Percentiles rank a stretch among this genome's conserved stretches.
Conservation (phyloP, 2,329 filamentous ascomycete species). For the Alternaria brassicicola region DNA sequence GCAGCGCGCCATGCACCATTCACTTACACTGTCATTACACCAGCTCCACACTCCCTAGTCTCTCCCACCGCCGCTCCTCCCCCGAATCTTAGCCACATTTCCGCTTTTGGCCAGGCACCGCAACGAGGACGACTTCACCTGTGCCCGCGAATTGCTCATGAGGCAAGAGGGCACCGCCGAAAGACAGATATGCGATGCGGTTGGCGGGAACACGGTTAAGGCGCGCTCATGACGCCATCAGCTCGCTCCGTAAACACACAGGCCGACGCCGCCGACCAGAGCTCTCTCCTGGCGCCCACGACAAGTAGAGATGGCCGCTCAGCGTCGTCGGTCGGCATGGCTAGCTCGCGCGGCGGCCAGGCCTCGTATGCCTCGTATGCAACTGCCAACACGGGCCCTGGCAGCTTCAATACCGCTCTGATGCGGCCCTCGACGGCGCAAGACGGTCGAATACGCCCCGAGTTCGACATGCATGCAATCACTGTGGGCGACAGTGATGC, state of each 20-base stretch:
- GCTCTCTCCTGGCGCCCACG: conserved; percentile 53
- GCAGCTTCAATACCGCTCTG: conserved; percentile 89
- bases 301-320: conserved; percentile 61
- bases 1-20: conserved; percentile 10
- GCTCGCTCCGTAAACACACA: conserved; percentile 50
- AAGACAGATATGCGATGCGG: conserved; percentile 47
- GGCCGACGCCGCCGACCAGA: conserved; percentile 46
- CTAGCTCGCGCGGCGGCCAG: conserved; percentile 65
- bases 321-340: conserved; percentile 60
- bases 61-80: conserved; percentile 17
- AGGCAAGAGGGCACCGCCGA: conserved; percentile 38
- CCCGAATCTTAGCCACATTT: conserved; percentile 20
- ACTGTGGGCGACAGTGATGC: conserved; percentile 66
- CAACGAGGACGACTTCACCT: conserved; percentile 19
- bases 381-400: conserved; percentile 68
- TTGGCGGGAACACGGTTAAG: conserved; percentile 45
- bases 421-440: conserved; percentile 71
- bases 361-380: conserved; percentile 70
- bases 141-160: conserved; percentile 39
- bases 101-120: conserved; percentile 20
- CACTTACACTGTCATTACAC: conserved; percentile 9
- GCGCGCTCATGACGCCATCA: conserved; percentile 52
- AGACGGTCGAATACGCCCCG: conserved; percentile 64
- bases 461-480: conserved; percentile 59
- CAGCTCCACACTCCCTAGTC: conserved; percentile 21